Evolutionary conservation across 495 filamentous ascomycete genomes (phyloP).

Genomic region (Penicillium cinerascens): DNA sequence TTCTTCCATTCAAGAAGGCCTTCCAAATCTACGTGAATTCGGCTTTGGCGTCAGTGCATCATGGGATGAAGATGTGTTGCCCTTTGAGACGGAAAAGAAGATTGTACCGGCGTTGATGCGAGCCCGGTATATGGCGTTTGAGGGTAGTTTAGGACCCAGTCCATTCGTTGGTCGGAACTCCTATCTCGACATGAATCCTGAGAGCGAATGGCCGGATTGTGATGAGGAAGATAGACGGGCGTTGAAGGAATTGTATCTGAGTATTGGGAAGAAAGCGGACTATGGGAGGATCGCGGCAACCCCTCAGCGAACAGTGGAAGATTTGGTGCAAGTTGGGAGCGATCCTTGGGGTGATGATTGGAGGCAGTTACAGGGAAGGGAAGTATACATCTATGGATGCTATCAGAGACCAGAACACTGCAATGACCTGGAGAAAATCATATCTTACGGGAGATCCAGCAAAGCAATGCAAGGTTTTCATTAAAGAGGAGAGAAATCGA

Average conservation of each 20-base stretch:
- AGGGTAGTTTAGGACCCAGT: conserved; percentile 2
- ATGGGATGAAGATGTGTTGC: neutral
- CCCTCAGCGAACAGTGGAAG: neutral
- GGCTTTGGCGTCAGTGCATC: conserved; percentile 4
- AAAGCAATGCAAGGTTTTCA: no score
- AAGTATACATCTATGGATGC: no score
- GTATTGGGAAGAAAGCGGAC: neutral
- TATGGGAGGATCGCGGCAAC: neutral
- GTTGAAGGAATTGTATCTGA: conserved; percentile 5
- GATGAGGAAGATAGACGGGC: conserved; percentile 7
- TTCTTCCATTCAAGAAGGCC: conserved; percentile 5
- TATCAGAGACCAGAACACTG: no score
- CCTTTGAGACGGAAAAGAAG: conserved; percentile 7
- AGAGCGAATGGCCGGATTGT: conserved; percentile 4
- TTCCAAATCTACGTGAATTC: conserved; percentile 7
- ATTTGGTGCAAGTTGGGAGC: neutral
- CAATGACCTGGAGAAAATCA: no score
- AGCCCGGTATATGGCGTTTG: conserved; percentile 1
- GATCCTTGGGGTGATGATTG: no score
- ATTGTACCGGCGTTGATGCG: conserved; percentile 2
- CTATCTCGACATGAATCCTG: neutral
- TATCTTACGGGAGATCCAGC: no score
- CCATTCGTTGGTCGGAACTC: conserved; percentile 1
- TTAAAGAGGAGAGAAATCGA: no score
- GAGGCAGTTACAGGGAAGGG: no score